A percentile compares a stretch with the other conserved stretches of the same genome.
Conservation (phyloP, 208 protist genomes). For the Acanthamoeba divionensis region DNA sequence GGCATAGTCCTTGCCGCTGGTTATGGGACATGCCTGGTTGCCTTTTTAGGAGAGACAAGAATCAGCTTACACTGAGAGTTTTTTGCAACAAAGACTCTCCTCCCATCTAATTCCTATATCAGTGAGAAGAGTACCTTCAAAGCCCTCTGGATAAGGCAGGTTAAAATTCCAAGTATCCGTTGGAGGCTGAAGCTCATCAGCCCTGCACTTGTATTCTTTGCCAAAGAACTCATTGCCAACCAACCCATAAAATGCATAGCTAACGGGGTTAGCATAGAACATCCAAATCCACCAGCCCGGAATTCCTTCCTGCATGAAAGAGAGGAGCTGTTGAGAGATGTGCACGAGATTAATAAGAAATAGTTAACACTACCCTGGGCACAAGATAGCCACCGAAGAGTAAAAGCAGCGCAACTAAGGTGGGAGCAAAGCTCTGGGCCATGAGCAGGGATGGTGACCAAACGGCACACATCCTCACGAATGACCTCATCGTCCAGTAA, state of each 20-base stretch:
- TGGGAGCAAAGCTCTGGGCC: conserved; percentile 21
- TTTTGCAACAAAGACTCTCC: too few relatives aligned
- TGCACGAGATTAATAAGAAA: too few relatives aligned
- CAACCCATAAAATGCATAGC: not conserved
- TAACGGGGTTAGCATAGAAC: not conserved
- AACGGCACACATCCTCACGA: not conserved
- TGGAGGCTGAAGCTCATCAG: not conserved
- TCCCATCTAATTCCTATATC: too few relatives aligned
- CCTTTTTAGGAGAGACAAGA: not conserved
- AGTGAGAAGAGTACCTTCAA: not conserved
- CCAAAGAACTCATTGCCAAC: conserved; percentile 33
- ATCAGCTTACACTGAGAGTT: too few relatives aligned
- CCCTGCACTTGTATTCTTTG: not conserved
- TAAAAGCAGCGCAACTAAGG: not conserved
- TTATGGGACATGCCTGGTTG: conserved; percentile 24
- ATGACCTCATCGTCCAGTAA: not conserved
- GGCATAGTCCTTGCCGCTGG: not conserved
- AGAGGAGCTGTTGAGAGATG: too few relatives aligned
- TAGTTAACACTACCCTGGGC: not conserved
- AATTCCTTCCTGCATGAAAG: not conserved
- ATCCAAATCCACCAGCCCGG: conserved; percentile 22
- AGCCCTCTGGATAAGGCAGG: not conserved
- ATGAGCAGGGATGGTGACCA: conserved; percentile 27
- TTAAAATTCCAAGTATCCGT: not conserved
- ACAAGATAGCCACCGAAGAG: conserved; percentile 48